Base-by-base conservation (phyloP, 1,284 basidiomycete species). In the Cystobasidium slooffiae region DNA sequence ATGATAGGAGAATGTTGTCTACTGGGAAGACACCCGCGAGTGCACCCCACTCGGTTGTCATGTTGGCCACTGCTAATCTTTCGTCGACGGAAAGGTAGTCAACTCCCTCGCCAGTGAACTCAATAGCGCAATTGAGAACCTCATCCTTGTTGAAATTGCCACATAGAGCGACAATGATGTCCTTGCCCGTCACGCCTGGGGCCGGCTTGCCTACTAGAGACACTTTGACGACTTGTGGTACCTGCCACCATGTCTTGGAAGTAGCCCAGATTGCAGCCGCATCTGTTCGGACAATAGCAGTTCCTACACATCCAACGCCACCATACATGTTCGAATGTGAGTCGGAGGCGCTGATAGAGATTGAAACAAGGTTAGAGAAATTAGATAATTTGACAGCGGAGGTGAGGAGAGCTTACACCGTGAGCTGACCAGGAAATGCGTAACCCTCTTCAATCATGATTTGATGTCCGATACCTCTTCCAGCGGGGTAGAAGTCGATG, bases 11-110 rank as follows among this genome's bases (percentile, higher is more conserved):
- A 16, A 88, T 88, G 46, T 89, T 86, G 82, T 99, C 96, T 9
- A 94, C 90, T 0, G 96, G 95, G 85, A 99, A 99, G 14, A 97
- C 89, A 53, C 96, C 96, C 7, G 89, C 94, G 0, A 99, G 88
- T 0, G 96, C 96, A 65, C 96, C 96, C 96, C 96, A 99, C 82
- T 99, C 96, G 18, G 97, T 99, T 1, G 96, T 98, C 95, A 99
- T 99, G 78, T 83, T 83, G 20, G 72, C 66, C 3, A 99, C 98
- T 0, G 96, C 96, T 67, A 99, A 86, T 46, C 96, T 88, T 80
- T 99, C 94, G 81, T 99, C 96, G 56, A 99, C 87, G 0, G 88
- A 85, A 55, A 99, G 85, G 44, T 88, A 86, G 31, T 87, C 81
- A n/a, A 98, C 86, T 22, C 96, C 97, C 46, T 91, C 89, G n/a